These are phyloP conservation scores for Sporothrix variecibatus DNA, from an alignment of 2,329 filamentous ascomycete species.

Conservation along the genomic window DNA sequence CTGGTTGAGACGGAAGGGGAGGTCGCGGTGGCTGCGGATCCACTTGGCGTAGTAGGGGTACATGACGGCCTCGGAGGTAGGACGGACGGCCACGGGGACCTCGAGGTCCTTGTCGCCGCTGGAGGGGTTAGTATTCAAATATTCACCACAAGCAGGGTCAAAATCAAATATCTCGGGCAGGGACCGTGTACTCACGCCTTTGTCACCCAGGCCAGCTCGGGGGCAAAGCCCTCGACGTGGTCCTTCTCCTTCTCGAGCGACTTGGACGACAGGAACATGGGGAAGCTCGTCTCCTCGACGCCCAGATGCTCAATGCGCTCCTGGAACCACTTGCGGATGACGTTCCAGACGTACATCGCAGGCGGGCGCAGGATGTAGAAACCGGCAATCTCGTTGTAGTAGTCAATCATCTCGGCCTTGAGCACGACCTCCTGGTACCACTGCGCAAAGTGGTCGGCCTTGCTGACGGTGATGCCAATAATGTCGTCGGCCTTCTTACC, in stretches of 20 bases:
- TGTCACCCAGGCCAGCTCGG: conserved; percentile 86
- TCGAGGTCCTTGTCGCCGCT: conserved; percentile 93
- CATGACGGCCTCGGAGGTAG: conserved; percentile 78
- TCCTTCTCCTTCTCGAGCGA: conserved; percentile 88
- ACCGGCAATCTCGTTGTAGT: conserved; percentile 90
- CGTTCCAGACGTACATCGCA: conserved; percentile 66
- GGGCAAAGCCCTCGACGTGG: conserved; percentile 97
- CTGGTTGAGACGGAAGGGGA: conserved; percentile 92
- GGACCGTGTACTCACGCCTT: conserved; percentile 62
- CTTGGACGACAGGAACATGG: conserved; percentile 90
- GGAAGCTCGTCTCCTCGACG: conserved; percentile 95
- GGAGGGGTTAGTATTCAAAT: conserved; percentile 26
- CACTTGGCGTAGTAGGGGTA: conserved; percentile 95
- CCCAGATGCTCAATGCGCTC: conserved; percentile 83
- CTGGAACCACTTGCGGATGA: conserved; percentile 68
- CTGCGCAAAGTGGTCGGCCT: conserved; percentile 82
- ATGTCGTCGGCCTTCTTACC: conserved; percentile 67
- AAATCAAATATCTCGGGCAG: conserved; percentile 25
- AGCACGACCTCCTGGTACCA: conserved; percentile 99
- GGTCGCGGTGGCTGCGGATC: conserved; percentile 94
- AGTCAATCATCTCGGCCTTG: conserved; percentile 97
- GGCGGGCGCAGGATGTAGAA: conserved; percentile 84
- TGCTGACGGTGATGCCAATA: conserved; percentile 85
- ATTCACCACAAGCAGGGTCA: conserved; percentile 24
- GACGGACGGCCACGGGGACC: conserved; percentile 68